Evolutionary conservation across 371 early-diverging fungal species (phyloP).

Genomic region (Zychaea mexicana): DNA sequence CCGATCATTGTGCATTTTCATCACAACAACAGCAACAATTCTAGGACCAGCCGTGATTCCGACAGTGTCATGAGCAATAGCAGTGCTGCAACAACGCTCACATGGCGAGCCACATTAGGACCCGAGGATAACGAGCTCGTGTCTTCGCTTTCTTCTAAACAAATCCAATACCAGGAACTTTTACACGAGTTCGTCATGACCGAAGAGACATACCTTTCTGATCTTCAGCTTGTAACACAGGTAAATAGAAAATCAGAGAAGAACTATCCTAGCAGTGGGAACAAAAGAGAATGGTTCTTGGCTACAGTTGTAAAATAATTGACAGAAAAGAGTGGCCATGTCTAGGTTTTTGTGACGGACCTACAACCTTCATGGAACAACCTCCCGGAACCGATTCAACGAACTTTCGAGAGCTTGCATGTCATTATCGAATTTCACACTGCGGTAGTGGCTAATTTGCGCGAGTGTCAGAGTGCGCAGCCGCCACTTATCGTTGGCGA

Average conservation of each 20-base stretch:
- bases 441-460: slow-evolving; percentile 31
- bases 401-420: slow-evolving; percentile 60
- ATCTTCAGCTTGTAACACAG: slow-evolving; percentile 56
- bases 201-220: slow-evolving; percentile 63
- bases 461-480: slow-evolving; percentile 21
- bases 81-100: not conserved
- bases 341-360: slow-evolving; percentile 57
- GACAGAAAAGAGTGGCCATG: too few species aligned
- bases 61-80: not conserved
- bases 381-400: slow-evolving; percentile 48
- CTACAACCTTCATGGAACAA: slow-evolving; percentile 40
- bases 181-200: slow-evolving; percentile 68
- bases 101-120: slow-evolving; percentile 7
- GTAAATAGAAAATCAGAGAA: too few species aligned
- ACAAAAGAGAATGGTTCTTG: not conserved
- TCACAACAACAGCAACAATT: not conserved
- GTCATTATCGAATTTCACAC: slow-evolving; percentile 52
- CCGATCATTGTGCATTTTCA: not conserved
- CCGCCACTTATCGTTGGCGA: slow-evolving; percentile 23
- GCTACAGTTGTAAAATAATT: not conserved
- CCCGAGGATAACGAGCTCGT: slow-evolving; percentile 4
- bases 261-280: not conserved
- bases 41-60: not conserved
- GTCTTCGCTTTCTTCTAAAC: slow-evolving; percentile 16
- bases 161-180: slow-evolving; percentile 63